Evolutionary conservation across 192 early-diverging fungal species (phyloP).

Genomic region (Glomus cerebriforme): DNA sequence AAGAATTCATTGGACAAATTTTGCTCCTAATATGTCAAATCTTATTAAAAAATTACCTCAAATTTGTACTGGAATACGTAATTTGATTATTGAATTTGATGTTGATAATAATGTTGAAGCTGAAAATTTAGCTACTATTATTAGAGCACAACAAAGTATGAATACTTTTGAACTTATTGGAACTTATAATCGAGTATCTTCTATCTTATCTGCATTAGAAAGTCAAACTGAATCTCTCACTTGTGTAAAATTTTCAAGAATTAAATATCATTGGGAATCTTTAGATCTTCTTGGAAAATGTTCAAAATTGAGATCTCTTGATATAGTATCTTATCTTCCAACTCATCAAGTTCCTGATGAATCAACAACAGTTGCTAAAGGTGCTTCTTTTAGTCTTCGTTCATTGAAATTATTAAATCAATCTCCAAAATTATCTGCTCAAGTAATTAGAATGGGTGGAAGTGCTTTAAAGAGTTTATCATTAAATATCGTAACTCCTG

Average conservation of each 20-base stretch:
- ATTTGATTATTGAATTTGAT: neutral
- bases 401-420: conserved; percentile 3
- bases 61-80: neutral
- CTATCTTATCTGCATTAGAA: neutral
- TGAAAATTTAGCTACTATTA: conserved; percentile 3
- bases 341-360: neutral
- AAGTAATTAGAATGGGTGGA: conserved; percentile 1
- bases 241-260: neutral
- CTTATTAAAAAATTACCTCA: neutral
- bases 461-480: neutral
- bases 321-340: neutral
- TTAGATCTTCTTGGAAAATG: conserved; percentile 2
- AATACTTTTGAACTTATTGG: neutral
- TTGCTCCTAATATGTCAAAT: neutral
- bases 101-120: neutral
- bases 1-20: neutral
- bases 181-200: neutral
- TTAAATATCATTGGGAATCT: conserved; percentile 8
- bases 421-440: neutral
- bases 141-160: neutral
- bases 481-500: neutral
- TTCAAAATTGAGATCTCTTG: neutral
- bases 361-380: neutral
- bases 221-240: neutral
- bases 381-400: neutral